Percentiles rank a stretch among this genome's conserved stretches.
phyloP scores from a whole-genome alignment of 1,139 yeast genomes.

The Protomyces inouyei region DNA sequence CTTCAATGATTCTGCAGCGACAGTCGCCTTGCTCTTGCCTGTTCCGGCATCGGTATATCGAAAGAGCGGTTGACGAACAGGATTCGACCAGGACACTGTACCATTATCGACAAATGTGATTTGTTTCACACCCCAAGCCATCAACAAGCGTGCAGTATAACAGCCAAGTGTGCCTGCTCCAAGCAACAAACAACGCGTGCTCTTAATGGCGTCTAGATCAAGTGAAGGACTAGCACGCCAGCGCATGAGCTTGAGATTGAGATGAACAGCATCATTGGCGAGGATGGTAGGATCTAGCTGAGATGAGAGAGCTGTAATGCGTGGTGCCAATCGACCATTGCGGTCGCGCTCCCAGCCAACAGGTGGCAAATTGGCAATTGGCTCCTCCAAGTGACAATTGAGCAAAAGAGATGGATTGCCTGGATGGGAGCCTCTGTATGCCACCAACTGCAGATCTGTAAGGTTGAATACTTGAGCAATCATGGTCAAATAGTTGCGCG shows the following conservation, averaged over 20 bases:
- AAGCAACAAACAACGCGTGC: conserved; percentile 63
- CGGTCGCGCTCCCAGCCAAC: conserved; percentile 89
- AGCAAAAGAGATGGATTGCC: conserved; percentile 2
- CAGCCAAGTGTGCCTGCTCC: conserved; percentile 98
- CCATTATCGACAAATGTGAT: conserved; percentile 91
- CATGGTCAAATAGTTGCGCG: conserved; percentile 62
- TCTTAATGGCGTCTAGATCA: conserved; percentile 58
- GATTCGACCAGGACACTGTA: conserved; percentile 81
- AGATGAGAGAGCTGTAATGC: conserved; percentile 72
- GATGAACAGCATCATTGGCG: conserved; percentile 87
- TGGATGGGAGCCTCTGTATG: conserved; percentile 35
- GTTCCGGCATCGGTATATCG: conserved; percentile 67
- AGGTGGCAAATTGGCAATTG: conserved; percentile 34
- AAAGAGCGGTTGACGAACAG: conserved; percentile 88
- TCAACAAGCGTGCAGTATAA: conserved; percentile 73
- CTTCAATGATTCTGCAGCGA: conserved; percentile 69
- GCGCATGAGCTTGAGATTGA: conserved; percentile 86
- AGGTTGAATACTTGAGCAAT: conserved; percentile 44
- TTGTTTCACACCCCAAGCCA: conserved; percentile 90
- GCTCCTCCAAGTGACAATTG: not conserved
- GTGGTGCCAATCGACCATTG: conserved; percentile 63
- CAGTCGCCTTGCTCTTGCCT: conserved; percentile 65
- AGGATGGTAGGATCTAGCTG: conserved; percentile 72
- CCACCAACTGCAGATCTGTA: conserved; percentile 43
- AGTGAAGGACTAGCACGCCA: conserved; percentile 90